Evolutionary conservation across 148 eudicot species (phyloP), one percentile per base, ranked within the genome.

Genomic region (Spergularia marina): DNA sequence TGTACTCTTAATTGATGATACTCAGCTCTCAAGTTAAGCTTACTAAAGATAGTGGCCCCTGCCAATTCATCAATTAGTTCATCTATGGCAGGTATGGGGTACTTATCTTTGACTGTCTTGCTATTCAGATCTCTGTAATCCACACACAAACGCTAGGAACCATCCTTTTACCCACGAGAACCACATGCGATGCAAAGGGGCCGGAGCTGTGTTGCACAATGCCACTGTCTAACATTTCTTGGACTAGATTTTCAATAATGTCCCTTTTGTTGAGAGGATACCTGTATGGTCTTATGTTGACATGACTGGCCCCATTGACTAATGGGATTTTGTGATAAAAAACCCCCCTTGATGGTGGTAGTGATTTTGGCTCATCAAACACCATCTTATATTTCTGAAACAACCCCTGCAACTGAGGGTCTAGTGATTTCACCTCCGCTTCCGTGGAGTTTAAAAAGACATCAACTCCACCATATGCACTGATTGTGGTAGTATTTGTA

Each of bases 241-340:
- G 36, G 4, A 30, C 36, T 30, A 30, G 36, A 2, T 30, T 2
- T 30, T 30, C 36, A 30, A 68, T 18, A 4, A 68, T 18, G 20
- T 68, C 54, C 2, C 25, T 53, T 8, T 70, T 58, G 2, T 52
- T 53, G 17, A 70, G 44, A 2, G 73, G 60, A 12, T 53, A 70
- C 20, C 21, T 70, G 41, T 70, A 70, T 2, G 72, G 72, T 20
- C 72, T 49, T 8, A 68, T 49, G 12, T 49, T 68, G 39, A 68
- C 25, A 2, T 58, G 59, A 23, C 21, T 12, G 5, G 9, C 14
- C 0, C 73, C 73, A 16, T 23, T 9, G 10, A 12, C 10, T 12
- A 70, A 17, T 1, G 60, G 60, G 14, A 70, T 70, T 6, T 13
- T 70, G 20, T 53, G 59, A 13, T 70, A 17, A 70, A 70, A 70